Conservation (phyloP, 805 yeast genomes). For the Dipodascopsis tothii region DNA sequence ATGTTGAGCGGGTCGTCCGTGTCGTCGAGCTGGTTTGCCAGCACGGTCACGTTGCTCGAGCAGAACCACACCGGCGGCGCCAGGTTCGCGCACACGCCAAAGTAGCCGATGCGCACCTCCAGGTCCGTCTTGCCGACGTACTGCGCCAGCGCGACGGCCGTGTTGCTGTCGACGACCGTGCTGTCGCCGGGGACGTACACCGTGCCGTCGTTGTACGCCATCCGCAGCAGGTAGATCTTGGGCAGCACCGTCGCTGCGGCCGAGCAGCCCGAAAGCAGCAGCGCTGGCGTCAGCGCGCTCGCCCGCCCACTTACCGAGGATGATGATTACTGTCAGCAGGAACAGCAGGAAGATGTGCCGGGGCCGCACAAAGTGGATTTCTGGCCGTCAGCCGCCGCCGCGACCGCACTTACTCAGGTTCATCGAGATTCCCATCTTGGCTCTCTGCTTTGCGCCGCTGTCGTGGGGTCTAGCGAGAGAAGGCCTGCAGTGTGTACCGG, state of each 20-base stretch:
- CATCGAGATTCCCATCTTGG: too few species aligned
- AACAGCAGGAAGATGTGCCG: conserved; percentile 16
- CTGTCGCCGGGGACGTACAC: conserved; percentile 5
- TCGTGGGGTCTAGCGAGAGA: too few species aligned
- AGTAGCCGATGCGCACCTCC: conserved; percentile 19
- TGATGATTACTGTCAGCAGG: conserved; percentile 6
- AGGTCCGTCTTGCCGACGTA: conserved; percentile 10
- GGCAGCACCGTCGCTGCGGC: conserved; percentile 10
- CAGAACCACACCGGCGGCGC: conserved; percentile 15
- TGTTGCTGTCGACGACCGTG: conserved; percentile 10
- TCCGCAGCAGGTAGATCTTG: conserved; percentile 10
- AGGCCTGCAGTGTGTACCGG: too few species aligned
- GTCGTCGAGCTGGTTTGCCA: conserved; percentile 5
- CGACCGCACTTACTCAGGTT: too few species aligned
- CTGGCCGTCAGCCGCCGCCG: too few species aligned
- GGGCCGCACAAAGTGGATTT: conserved; percentile 19
- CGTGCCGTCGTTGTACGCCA: conserved; percentile 19
- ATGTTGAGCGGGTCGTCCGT: conserved; percentile 18
- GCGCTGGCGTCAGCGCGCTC: conserved; percentile 7
- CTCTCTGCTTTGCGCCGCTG: too few species aligned
- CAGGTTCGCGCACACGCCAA: conserved; percentile 11
- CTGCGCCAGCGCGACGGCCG: conserved; percentile 5
- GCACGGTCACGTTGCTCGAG: conserved; percentile 12
- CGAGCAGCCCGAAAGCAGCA: conserved; percentile 19
- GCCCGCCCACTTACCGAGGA: conserved; percentile 5